Percentiles rank a stretch among this genome's conserved stretches.
Evolutionary conservation across 2,329 filamentous ascomycete species (phyloP).

Genomic region (Sphaerulina vaccinii): DNA sequence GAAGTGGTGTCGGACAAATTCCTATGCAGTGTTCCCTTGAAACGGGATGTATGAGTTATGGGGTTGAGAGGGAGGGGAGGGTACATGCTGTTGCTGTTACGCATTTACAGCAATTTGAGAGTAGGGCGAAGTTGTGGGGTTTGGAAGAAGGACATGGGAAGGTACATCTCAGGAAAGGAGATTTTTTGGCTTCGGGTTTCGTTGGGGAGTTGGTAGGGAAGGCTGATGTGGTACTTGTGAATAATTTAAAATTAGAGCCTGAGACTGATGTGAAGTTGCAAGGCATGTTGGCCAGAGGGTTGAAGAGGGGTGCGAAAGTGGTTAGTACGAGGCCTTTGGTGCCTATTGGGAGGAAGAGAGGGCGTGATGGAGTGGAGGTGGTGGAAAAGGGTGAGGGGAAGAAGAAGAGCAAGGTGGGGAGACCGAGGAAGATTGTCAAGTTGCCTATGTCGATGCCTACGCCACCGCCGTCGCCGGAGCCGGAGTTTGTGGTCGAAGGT

Average conservation of each 20-base stretch:
- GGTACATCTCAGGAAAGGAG: slow-evolving; percentile 74
- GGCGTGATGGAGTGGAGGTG: background rate
- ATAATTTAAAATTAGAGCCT: slow-evolving; percentile 92
- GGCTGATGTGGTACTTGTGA: slow-evolving; percentile 91
- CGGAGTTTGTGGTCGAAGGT: slow-evolving; percentile 75
- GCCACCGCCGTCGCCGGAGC: slow-evolving; percentile 42
- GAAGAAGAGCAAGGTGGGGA: slow-evolving; percentile 60
- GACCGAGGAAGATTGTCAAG: slow-evolving; percentile 47
- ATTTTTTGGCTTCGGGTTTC: slow-evolving; percentile 68
- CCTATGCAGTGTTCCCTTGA: slow-evolving; percentile 88
- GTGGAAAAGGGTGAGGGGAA: background rate
- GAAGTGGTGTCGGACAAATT: slow-evolving; percentile 94
- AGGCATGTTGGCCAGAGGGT: slow-evolving; percentile 75
- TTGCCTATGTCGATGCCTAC: no score
- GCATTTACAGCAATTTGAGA: slow-evolving; percentile 76
- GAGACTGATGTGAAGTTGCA: slow-evolving; percentile 78
- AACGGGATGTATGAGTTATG: slow-evolving; percentile 87
- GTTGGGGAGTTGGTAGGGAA: slow-evolving; percentile 71
- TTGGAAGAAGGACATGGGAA: slow-evolving; percentile 64
- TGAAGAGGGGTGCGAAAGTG: slow-evolving; percentile 83
- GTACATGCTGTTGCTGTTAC: slow-evolving; percentile 74
- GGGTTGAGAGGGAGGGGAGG: slow-evolving; percentile 90
- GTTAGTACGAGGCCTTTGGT: slow-evolving; percentile 88
- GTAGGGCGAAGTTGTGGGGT: slow-evolving; percentile 82
- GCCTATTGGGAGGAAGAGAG: slow-evolving; percentile 68